phyloP scores from a whole-genome alignment of 148 eudicot species.

The Rhododendron ferrugineum region DNA sequence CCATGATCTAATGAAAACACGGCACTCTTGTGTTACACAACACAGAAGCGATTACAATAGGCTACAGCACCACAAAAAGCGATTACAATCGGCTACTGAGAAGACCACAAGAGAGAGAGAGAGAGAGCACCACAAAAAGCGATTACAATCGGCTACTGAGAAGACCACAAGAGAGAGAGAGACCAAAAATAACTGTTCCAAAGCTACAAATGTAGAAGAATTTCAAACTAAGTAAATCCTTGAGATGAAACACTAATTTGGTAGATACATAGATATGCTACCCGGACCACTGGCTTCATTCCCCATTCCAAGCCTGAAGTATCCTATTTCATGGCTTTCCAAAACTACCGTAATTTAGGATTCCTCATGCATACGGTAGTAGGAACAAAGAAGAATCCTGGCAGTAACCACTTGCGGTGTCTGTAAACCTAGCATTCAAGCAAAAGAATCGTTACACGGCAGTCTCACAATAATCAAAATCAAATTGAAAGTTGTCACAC shows the following conservation, averaged over 20 bases:
- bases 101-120: not conserved
- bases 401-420: not conserved
- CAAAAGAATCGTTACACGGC: not conserved
- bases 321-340: not conserved
- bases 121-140: not conserved
- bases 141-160: too few relatives aligned
- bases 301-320: constrained; percentile 1
- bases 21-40: too few relatives aligned
- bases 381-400: constrained; percentile 3
- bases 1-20: too few relatives aligned
- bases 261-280: not conserved
- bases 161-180: not conserved
- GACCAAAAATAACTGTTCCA: not conserved
- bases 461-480: not conserved
- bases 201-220: not conserved
- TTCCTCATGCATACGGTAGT: not conserved
- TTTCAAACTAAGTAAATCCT: not conserved
- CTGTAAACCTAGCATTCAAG: constrained; percentile 9
- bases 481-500: not conserved
- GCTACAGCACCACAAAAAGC: too few relatives aligned
- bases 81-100: too few relatives aligned
- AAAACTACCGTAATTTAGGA: not conserved
- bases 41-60: too few relatives aligned
- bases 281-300: constrained; percentile 10
- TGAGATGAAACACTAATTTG: not conserved